Conservation (phyloP, 2,329 filamentous ascomycete genomes). For the Penicillium glabrum region DNA sequence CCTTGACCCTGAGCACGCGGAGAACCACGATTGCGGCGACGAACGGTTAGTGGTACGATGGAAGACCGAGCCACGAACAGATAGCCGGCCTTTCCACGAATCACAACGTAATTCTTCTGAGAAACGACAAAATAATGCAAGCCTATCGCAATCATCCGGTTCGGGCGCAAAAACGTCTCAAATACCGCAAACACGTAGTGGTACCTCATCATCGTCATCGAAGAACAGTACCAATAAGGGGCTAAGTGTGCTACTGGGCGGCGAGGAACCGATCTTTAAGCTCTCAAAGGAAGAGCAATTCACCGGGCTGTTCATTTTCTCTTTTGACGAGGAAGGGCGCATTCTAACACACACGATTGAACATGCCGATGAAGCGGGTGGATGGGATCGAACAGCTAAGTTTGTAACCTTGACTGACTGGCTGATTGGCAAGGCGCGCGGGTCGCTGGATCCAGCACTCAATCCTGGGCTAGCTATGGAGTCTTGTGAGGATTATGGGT, state of each 20-base stretch:
- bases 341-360: slow-evolving; percentile 90
- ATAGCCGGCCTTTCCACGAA: slow-evolving; percentile 23
- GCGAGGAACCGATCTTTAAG: slow-evolving; percentile 51
- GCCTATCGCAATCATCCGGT: slow-evolving; percentile 8
- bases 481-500: slow-evolving; percentile 18
- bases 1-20: slow-evolving; percentile 33
- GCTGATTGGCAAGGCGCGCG: slow-evolving; percentile 77
- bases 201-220: slow-evolving; percentile 25
- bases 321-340: slow-evolving; percentile 85
- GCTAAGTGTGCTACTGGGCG: slow-evolving; percentile 51
- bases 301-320: slow-evolving; percentile 89
- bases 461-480: slow-evolving; percentile 31
- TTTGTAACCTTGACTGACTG: slow-evolving; percentile 93
- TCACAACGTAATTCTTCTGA: neutral
- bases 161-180: slow-evolving; percentile 2
- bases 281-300: slow-evolving; percentile 71
- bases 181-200: slow-evolving; percentile 1
- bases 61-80: slow-evolving; percentile 61
- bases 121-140: neutral
- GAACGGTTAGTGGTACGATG: slow-evolving; percentile 91
- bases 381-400: slow-evolving; percentile 80
- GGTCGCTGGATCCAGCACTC: slow-evolving; percentile 34
- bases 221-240: slow-evolving; percentile 39
- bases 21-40: slow-evolving; percentile 40
- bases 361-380: slow-evolving; percentile 78